These are phyloP conservation scores for Asterionellopsis glacialis DNA, from an alignment of 108 stramenopile species.

Conservation along the genomic window DNA sequence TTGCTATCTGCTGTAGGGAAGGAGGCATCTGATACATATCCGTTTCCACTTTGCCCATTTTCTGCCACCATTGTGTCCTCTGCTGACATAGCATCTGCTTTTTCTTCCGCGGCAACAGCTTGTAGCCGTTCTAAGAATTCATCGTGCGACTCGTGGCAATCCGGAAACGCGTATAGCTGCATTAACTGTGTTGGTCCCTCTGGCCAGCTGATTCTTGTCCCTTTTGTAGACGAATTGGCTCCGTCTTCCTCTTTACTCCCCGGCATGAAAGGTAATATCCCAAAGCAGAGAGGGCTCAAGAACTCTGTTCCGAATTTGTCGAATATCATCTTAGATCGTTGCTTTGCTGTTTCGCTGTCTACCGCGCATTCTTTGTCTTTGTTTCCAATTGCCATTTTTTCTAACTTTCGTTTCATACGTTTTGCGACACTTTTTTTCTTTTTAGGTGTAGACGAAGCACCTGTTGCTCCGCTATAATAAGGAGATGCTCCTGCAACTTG, in stretches of 20 bases:
- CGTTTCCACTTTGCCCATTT: background rate
- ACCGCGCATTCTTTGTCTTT: background rate
- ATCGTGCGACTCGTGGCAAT: slow-evolving; percentile 44
- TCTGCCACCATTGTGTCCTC: background rate
- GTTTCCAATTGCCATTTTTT: slow-evolving; percentile 3
- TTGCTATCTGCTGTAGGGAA: background rate
- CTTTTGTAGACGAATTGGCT: background rate
- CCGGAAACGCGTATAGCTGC: slow-evolving; percentile 43
- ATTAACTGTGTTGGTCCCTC: slow-evolving; percentile 36
- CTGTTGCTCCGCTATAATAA: slow-evolving; percentile 8
- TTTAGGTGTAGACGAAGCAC: background rate
- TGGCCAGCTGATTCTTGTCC: slow-evolving; percentile 36
- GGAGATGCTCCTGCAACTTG: slow-evolving; percentile 23
- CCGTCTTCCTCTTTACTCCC: background rate
- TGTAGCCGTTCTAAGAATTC: slow-evolving; percentile 48
- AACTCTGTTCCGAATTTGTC: slow-evolving; percentile 49
- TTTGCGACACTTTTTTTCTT: slow-evolving; percentile 6
- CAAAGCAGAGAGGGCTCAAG: slow-evolving; percentile 64
- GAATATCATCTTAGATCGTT: slow-evolving; percentile 11
- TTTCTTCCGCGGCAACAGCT: background rate
- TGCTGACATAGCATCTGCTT: background rate
- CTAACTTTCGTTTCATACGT: slow-evolving; percentile 5
- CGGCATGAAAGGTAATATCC: slow-evolving; percentile 44
- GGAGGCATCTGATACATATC: background rate
- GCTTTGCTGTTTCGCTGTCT: slow-evolving; percentile 13